Evolutionary conservation across 805 yeast species (phyloP), one percentile per base, ranked within the genome.

Genomic region (Pichia pseudocactophila): DNA sequence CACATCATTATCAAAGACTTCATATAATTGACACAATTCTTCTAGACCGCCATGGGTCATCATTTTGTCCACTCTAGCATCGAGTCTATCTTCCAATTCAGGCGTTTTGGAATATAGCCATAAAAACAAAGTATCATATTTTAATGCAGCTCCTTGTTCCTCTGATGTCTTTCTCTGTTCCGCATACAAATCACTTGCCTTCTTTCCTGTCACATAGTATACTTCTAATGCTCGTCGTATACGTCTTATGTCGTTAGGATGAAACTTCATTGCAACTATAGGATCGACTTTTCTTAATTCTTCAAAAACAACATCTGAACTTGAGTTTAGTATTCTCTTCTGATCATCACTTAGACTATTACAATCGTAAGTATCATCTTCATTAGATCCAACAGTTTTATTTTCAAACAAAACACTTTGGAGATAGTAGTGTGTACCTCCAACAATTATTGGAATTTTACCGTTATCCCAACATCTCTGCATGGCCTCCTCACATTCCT

Each of bases 371-470:
- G 36, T 1, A 63, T 58, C 38, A 15, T 18, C 32, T 5, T 35
- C 71, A 11, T 43, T 39, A 4, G 42, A 27, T 9, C 33, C 43
- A 7, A 82, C 70, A 0, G 84, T 79, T 44, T 76, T 78, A 53
- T 87, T 85, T 32, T 73, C 69, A 57, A 89, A 85, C 8, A 86
- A 57, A 7, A 90, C 58, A 8, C 84, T 77, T 60, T 85, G 96
- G 30, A 87, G 65, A 57, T 92, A 92, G 59, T 92, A 92, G 56
- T 89, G 97, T 0, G 98, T 92, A 0, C 98, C 98, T 5, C 98
- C 98, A 1, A 92, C 92, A 0, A 92, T 59, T 3, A 92, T 83
- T 0, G 98, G 97, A 1, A 82, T 51, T 53, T 87, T 88, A 0
- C 84, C 84, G 17, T 82, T 57, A 0, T 57, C 42, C 46, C 80